These are phyloP conservation scores for Pythium aphanidermatum DNA, from an alignment of 352 stramenopile genomes.

Conservation along the genomic window DNA sequence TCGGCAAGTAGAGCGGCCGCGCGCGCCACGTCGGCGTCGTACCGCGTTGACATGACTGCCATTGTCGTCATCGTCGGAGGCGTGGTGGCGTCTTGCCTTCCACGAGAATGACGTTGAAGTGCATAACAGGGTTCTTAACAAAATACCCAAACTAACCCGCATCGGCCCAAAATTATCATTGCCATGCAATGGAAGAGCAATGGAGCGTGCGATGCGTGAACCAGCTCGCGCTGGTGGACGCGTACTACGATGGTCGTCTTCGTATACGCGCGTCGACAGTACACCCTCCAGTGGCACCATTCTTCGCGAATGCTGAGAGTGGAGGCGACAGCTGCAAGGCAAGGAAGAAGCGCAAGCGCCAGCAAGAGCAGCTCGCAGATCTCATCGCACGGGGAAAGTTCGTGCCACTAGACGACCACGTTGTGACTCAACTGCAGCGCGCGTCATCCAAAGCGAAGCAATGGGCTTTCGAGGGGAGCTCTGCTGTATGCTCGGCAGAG, in stretches of 20 bases:
- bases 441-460: no score
- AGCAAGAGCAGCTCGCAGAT: conserved; percentile 30
- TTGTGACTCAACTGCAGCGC: no score
- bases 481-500: no score
- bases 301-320: conserved; percentile 7
- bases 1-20: conserved; percentile 1
- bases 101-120: conserved; percentile 13
- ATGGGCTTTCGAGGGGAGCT: no score
- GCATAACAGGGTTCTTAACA: background rate
- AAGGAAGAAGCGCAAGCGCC: conserved; percentile 33
- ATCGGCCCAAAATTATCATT: no score
- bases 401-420: conserved; percentile 27
- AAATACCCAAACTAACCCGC: no score
- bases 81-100: no score
- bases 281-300: conserved; percentile 24
- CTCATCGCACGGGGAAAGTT: conserved; percentile 44
- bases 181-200: background rate
- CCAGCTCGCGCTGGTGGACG: conserved; percentile 38
- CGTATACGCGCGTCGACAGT: conserved; percentile 26
- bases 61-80: no score
- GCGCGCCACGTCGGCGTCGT: conserved; percentile 7
- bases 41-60: no score
- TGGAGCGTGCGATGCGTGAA: conserved; percentile 24
- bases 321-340: background rate
- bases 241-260: conserved; percentile 41